Conservation (phyloP, 805 yeast species). For the Kodamaea hsintzibuensis region DNA sequence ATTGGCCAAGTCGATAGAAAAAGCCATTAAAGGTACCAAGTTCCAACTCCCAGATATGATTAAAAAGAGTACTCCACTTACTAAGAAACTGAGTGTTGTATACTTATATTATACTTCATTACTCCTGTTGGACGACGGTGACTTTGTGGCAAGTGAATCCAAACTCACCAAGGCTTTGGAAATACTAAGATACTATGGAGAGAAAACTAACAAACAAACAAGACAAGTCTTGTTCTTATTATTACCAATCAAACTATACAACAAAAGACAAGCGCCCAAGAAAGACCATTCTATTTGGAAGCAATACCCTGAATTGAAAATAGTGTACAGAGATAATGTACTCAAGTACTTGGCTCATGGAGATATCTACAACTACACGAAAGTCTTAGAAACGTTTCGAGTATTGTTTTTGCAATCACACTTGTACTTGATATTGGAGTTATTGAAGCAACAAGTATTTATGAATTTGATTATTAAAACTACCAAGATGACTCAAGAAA, state of each 20-base stretch:
- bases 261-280: constrained; percentile 49
- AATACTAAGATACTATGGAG: constrained; percentile 25
- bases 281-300: constrained; percentile 33
- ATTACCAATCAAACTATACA: constrained; percentile 62
- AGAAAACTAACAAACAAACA: constrained; percentile 25
- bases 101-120: constrained; percentile 72
- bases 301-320: constrained; percentile 40
- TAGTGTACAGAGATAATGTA: constrained; percentile 47
- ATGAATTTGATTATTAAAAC: constrained; percentile 50
- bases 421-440: constrained; percentile 59
- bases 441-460: constrained; percentile 51
- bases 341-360: constrained; percentile 54
- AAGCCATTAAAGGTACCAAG: constrained; percentile 59
- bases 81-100: constrained; percentile 51
- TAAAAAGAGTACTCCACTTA: constrained; percentile 33
- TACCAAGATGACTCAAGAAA: constrained; percentile 19
- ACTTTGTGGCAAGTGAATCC: constrained; percentile 50
- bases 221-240: constrained; percentile 57
- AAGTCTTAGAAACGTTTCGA: constrained; percentile 45
- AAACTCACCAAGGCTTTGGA: constrained; percentile 54
- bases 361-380: constrained; percentile 53
- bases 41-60: constrained; percentile 52
- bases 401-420: constrained; percentile 54
- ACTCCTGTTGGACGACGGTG: constrained; percentile 63
- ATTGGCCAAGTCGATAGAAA: constrained; percentile 71